Base-by-base conservation (phyloP, 202 grass and related monocot species). In the Schoenoplectus triqueter region DNA sequence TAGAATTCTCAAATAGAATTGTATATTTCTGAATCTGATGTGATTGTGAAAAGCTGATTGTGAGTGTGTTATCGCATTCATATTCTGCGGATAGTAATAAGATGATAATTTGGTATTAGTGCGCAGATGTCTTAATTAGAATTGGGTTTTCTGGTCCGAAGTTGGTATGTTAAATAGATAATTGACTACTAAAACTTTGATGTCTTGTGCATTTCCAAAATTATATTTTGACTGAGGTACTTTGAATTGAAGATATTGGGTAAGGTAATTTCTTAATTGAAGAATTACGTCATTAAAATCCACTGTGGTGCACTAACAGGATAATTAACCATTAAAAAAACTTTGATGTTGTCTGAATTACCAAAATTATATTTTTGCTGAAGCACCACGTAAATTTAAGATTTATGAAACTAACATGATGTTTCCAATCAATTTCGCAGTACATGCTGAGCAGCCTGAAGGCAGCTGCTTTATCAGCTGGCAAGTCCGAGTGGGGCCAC, bases 401-500 rank as follows among this genome's bases (percentile, higher is more conserved):
- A 59, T 18, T 31, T 31, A 51, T 65, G 47, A 70, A 55, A 54
- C 59, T 71, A 59, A 51, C 81, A 57, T 70, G 39, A 44, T 86
- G 8, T 60, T 20, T 31, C 31, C 17, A 22, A 19, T 39, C n/a
- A 21, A n/a, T 57, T 4, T 3, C 75, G 78, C 79, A 92, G 94
- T 89, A 91, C 65, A 94, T 91, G 92, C 84, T 69, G 4, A 86
- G 56, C 80, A 89, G 84, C 84, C 87, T 97, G 6, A 89, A 82
- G 87, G 90, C 62, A 6, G 90, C 94, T 0, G 92, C 94, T 42
- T 83, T 78, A 83, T 85, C 84, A 8, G 76, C 72, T 7, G 90
- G 88, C 7, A 94, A 87, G 78, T 80, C 94, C 14, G 49, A 97
- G 17, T 97, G 94, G 94, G 92, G 90, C 51, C 3, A 45, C 10